These are phyloP conservation scores for Alnus glutinosa DNA, from an alignment of 306 rosid species.

Conservation along the genomic window DNA sequence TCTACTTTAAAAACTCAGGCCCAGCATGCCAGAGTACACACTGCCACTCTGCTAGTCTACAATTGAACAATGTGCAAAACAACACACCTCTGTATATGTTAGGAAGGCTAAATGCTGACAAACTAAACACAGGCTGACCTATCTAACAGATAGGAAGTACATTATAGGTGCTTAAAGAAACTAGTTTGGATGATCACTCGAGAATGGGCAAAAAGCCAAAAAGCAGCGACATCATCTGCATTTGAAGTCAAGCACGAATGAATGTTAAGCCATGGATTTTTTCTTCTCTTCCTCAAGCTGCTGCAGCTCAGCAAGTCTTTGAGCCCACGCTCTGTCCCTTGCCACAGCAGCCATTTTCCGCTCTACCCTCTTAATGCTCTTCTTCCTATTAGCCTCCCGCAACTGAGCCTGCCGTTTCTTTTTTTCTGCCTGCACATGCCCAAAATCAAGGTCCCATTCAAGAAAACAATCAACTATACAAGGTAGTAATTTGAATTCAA, in stretches of 20 bases:
- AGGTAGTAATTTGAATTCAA: constrained; percentile 2
- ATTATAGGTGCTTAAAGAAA: constrained; percentile 1
- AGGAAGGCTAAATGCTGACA: background rate
- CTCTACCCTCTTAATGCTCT: constrained; percentile 68
- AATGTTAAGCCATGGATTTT: constrained; percentile 44
- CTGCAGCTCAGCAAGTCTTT: constrained; percentile 69
- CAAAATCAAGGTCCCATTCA: constrained; percentile 18
- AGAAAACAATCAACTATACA: constrained; percentile 10
- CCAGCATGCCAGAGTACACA: too few species aligned
- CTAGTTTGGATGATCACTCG: constrained; percentile 4
- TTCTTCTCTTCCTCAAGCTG: constrained; percentile 70
- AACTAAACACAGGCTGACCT: constrained; percentile 13
- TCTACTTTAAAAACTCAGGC: too few species aligned
- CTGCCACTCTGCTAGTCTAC: too few species aligned
- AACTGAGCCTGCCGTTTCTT: constrained; percentile 72
- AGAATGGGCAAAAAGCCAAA: constrained; percentile 17
- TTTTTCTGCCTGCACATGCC: constrained; percentile 59
- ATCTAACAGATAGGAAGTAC: constrained; percentile 19
- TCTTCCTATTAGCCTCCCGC: constrained; percentile 86
- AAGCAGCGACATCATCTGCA: constrained; percentile 4
- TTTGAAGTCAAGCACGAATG: constrained; percentile 9
- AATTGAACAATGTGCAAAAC: background rate
- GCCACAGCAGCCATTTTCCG: constrained; percentile 97
- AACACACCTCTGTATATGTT: background rate
- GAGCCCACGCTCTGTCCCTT: constrained; percentile 75